Evolutionary conservation across 2,329 filamentous ascomycete species (phyloP), one percentile per base, ranked within the genome.

Genomic region (Trichoderma aggressivum): DNA sequence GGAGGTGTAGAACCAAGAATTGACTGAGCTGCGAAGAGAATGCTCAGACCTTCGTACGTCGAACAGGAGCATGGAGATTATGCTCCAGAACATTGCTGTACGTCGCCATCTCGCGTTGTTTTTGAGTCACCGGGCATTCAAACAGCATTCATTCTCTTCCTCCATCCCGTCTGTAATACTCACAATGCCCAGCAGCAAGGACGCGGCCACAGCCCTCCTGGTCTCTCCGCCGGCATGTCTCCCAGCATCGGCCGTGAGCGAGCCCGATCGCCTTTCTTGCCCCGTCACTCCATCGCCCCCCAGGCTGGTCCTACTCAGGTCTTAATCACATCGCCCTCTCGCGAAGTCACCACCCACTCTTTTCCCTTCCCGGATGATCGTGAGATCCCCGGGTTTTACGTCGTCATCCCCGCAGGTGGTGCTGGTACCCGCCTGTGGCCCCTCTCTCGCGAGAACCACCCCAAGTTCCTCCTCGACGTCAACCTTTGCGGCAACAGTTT

Each of bases 391-490:
- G 75, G 75, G 53, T 77, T 77, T 69, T 77, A 76, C 67, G 75
- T 75, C 62, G 75, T 77, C 26, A 77, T 77, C 47, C 75, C 75
- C 12, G 75, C 75, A n/a, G 75, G 75, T 60, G 75, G 75, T 71
- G 75, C 75, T 55, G 75, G 75, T 30, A 77, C 75, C 70, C 75
- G 75, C 70, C 74, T 77, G 18, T 77, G 75, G 75, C 75, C 75
- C 18, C 72, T 77, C 47, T 77, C 75, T 12, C 75, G 75, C 32
- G 75, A 77, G 73, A 75, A 77, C 56, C 75, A 77, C 65, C 75
- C 75, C 75, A 77, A 77, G 70, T 77, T 77, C 56, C 72, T 77
- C 61, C 72, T 77, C 39, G 75, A 77, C 47, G 75, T 77, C 63
- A 74, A 75, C 58, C 74, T 77, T 12, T 75, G 73, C 10, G 75